Percentiles rank a stretch among this genome's conserved stretches.
Conservation (phyloP, 2,329 filamentous ascomycete genomes). For the Cadophora sp. region DNA sequence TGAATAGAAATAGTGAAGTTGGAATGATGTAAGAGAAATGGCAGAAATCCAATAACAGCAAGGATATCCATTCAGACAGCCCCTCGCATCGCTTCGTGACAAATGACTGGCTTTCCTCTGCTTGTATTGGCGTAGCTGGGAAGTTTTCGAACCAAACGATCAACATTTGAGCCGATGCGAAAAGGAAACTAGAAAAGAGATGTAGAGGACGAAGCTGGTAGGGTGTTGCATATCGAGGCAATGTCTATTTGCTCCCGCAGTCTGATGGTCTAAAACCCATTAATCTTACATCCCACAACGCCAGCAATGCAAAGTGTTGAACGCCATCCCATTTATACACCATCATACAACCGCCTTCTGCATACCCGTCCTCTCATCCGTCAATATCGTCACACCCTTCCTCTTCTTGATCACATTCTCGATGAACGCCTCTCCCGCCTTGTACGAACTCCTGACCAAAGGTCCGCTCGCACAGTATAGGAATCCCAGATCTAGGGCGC, state of each 20-base stretch:
- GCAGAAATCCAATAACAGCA: no score
- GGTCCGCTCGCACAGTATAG: constrained; percentile 95
- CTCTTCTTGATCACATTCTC: constrained; percentile 80
- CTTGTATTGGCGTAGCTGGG: no score
- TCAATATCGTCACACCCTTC: constrained; percentile 38
- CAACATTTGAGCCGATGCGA: no score
- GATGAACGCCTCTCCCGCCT: constrained; percentile 97
- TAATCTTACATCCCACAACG: constrained; percentile 11
- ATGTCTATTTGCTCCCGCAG: neutral
- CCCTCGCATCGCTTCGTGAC: no score
- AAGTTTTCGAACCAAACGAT: no score
- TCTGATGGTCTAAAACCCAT: neutral
- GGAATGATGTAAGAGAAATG: no score
- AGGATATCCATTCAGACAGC: no score
- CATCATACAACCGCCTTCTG: constrained; percentile 41
- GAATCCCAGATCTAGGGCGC: constrained; percentile 94
- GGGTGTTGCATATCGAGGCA: neutral
- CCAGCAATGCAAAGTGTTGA: constrained; percentile 24
- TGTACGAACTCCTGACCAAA: constrained; percentile 93
- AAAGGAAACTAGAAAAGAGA: no score
- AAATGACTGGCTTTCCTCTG: no score
- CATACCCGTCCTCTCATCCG: constrained; percentile 39
- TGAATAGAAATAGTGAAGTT: no score
- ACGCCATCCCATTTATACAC: constrained; percentile 9
- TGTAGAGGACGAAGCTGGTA: neutral